Conservation (phyloP, 2,329 filamentous ascomycete species). For the Botrytis paeoniae region DNA sequence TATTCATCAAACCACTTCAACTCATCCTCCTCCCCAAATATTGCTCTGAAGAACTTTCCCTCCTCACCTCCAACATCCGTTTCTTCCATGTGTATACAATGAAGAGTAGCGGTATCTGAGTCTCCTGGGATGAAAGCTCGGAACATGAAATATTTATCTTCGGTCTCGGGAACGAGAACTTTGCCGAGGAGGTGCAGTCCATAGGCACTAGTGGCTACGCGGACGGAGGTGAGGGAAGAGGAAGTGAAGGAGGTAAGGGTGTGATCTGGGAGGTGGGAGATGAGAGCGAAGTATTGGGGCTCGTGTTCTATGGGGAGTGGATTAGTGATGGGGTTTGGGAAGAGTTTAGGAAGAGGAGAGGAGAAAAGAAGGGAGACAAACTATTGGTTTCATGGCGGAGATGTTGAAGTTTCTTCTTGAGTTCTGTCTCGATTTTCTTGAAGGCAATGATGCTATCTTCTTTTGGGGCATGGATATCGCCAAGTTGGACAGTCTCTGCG, state of each 20-base stretch:
- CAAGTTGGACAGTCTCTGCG: constrained; percentile 51
- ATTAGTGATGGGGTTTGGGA: neutral
- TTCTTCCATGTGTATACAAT: constrained; percentile 47
- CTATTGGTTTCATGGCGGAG: constrained; percentile 48
- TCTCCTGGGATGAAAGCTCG: constrained; percentile 47
- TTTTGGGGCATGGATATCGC: constrained; percentile 42
- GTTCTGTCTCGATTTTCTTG: constrained; percentile 47
- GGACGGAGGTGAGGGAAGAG: constrained; percentile 45
- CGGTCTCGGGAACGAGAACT: constrained; percentile 44
- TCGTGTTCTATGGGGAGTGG: constrained; percentile 46
- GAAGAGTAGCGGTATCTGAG: constrained; percentile 41
- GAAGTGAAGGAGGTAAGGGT: constrained; percentile 36
- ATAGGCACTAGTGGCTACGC: constrained; percentile 47
- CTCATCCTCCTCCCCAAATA: constrained; percentile 47
- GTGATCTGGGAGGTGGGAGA: constrained; percentile 34
- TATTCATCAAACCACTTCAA: constrained; percentile 54
- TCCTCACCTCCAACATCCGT: constrained; percentile 43
- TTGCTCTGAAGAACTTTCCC: constrained; percentile 44
- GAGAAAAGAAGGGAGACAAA: constrained; percentile 29
- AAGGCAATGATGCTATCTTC: constrained; percentile 52
- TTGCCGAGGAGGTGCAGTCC: constrained; percentile 50
- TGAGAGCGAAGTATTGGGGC: constrained; percentile 53
- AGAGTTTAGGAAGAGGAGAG: neutral
- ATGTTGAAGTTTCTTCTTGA: constrained; percentile 51
- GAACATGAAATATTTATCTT: constrained; percentile 48